Conservation (phyloP, 306 rosid species). For the Astragalus glycyphyllos region DNA sequence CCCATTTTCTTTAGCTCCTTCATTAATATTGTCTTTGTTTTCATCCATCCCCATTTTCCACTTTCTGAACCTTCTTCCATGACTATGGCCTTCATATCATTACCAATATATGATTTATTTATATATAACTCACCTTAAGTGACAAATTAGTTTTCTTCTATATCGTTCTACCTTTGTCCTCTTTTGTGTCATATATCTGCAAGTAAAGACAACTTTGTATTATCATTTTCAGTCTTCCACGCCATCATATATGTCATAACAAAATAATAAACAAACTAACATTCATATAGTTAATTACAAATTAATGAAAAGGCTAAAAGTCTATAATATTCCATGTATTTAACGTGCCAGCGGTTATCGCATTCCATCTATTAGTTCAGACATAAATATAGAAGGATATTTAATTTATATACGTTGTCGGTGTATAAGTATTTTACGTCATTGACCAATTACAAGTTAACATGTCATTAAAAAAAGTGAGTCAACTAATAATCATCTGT, state of each 20-base stretch:
- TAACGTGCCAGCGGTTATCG: too few species aligned
- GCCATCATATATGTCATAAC: not conserved
- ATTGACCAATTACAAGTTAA: too few species aligned
- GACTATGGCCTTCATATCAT: not conserved
- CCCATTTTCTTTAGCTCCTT: slow-evolving; percentile 45
- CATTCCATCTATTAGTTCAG: too few species aligned
- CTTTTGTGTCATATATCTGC: not conserved
- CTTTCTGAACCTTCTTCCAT: slow-evolving; percentile 38
- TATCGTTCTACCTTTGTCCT: not conserved
- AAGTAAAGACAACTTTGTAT: slow-evolving; percentile 18
- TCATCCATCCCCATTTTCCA: slow-evolving; percentile 20
- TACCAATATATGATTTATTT: not conserved
- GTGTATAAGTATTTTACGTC: too few species aligned
- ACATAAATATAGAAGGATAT: too few species aligned
- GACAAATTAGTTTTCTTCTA: not conserved
- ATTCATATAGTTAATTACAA: too few species aligned
- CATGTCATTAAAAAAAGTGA: too few species aligned
- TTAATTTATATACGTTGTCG: too few species aligned
- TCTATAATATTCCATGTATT: too few species aligned
- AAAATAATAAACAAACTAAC: too few species aligned
- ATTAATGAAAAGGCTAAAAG: too few species aligned
- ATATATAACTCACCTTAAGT: not conserved
- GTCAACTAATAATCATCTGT: too few species aligned
- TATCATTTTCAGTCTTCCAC: slow-evolving; percentile 7
- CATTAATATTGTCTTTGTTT: not conserved